Evolutionary conservation across 2,329 filamentous ascomycete genomes (phyloP), one percentile per base, ranked within the genome.

Genomic region (Aspergillus sp.): DNA sequence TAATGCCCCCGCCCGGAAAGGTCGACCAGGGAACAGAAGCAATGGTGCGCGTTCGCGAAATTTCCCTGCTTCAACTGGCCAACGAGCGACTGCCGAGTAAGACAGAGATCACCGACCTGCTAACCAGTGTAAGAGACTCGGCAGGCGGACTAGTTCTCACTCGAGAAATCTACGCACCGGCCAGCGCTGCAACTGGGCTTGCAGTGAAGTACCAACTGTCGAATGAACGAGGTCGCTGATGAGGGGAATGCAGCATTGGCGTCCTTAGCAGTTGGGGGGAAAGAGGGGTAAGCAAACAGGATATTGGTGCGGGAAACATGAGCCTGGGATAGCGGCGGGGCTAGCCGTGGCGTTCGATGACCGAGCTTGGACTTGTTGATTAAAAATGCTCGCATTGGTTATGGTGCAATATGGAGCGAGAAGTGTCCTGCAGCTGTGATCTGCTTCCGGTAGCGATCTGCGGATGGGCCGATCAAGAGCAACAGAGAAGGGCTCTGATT

Each of bases 41-140:
- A 5, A 44, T 44, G 39, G 50, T 52, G 40, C 50, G 50, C 15
- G 39, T 52, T 12, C 50, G 50, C 24, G 50, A 52, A 20, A 19
- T 52, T 12, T 44, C 50, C 5, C 50, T 52, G 3, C 1, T 44
- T 2, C 50, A 52, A 27, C 27, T 52, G 17, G 8, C 50, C 24
- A 52, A 44, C 15, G 50, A 44, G 22, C 39, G 50, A 6, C 50
- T 44, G 50, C 39, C 50, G 15, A 44, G 12, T 19, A 42, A 34
- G 39, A 8, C 40, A 7, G 50, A 52, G 22, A 52, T 52, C 37
- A 15, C 37, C 40, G 50, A 52, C 39, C 22, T 52, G 1, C 4
- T 52, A 6, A 34, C 22, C 17, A 8, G n/a, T 8, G 8, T 45
- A 8, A 12, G 40, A 20, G 50, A 52, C 20, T 44, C 39, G 9